Evolutionary conservation across 2,329 filamentous ascomycete species (phyloP).

Genomic region (Rhynchosporium graminicola): DNA sequence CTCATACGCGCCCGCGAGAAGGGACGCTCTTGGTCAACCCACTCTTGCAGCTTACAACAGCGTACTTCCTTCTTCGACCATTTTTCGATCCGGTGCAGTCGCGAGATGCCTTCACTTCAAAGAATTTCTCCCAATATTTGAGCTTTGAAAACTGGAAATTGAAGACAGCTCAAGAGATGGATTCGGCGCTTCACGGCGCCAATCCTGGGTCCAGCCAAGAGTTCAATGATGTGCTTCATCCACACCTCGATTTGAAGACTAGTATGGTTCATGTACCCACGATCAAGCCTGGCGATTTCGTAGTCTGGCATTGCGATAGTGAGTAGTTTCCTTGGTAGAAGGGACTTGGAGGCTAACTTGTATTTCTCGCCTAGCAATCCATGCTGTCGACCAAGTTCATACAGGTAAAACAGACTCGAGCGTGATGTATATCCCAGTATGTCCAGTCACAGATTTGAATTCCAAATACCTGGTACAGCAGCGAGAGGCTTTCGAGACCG

Average conservation of each 20-base stretch:
- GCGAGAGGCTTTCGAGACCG: slow-evolving; percentile 67
- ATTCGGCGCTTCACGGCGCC: slow-evolving; percentile 68
- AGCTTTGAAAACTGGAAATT: slow-evolving; percentile 63
- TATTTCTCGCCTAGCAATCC: slow-evolving; percentile 42
- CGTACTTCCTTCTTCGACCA: slow-evolving; percentile 79
- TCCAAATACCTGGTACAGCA: slow-evolving; percentile 71
- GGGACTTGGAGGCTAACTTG: slow-evolving; percentile 2
- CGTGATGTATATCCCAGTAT: slow-evolving; percentile 87
- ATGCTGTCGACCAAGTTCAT: slow-evolving; percentile 82
- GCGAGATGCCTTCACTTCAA: slow-evolving; percentile 22
- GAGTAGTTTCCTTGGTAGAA: slow-evolving; percentile 10
- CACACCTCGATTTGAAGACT: slow-evolving; percentile 59
- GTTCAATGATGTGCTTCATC: slow-evolving; percentile 59
- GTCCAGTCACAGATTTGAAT: slow-evolving; percentile 75
- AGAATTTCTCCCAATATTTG: slow-evolving; percentile 44
- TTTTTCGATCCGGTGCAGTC: slow-evolving; percentile 61
- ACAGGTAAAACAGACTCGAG: slow-evolving; percentile 71
- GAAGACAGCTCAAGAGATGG: slow-evolving; percentile 47
- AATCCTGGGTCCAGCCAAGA: slow-evolving; percentile 64
- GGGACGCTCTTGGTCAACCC: slow-evolving; percentile 85
- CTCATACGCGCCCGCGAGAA: slow-evolving; percentile 68
- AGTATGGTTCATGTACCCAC: slow-evolving; percentile 67
- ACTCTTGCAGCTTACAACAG: slow-evolving; percentile 70
- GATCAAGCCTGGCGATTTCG: slow-evolving; percentile 67
- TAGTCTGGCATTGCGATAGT: slow-evolving; percentile 59